A percentile compares a stretch with the other conserved stretches of the same genome.
Evolutionary conservation across 495 filamentous ascomycete species (phyloP).

Genomic region (Trichocladium uniseriatum): DNA sequence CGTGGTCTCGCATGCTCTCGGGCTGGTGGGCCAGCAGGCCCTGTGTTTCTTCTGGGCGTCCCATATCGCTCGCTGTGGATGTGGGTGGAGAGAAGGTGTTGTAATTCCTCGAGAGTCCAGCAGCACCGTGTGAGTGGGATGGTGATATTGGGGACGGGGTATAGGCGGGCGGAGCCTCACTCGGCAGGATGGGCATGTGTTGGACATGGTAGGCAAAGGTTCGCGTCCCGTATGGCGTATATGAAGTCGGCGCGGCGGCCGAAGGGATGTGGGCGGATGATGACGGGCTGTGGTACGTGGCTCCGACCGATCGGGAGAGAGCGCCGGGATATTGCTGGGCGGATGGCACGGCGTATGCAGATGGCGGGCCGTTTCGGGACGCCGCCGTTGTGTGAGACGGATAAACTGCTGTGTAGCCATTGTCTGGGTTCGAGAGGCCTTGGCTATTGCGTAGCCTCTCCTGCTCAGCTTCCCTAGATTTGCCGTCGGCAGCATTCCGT

Average conservation of each 20-base stretch:
- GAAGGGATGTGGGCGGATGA: constrained; percentile 15
- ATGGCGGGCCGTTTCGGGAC: not conserved
- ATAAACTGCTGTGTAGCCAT: not conserved
- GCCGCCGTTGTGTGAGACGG: constrained; percentile 1
- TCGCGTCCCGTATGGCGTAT: constrained; percentile 16
- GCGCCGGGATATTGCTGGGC: not conserved
- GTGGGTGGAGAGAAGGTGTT: constrained; percentile 27
- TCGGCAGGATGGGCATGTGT: constrained; percentile 23
- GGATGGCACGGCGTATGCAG: not conserved
- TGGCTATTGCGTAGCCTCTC: constrained; percentile 18
- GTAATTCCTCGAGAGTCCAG: constrained; percentile 24
- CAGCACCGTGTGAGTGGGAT: constrained; percentile 1
- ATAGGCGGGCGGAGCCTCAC: constrained; percentile 40
- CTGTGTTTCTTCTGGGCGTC: constrained; percentile 28
- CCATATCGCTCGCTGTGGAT: constrained; percentile 24
- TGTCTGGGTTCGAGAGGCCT: not conserved
- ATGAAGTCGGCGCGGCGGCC: constrained; percentile 12
- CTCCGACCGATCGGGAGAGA: constrained; percentile 2
- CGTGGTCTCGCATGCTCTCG: constrained; percentile 32
- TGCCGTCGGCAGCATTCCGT: constrained; percentile 33
- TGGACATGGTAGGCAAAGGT: constrained; percentile 8
- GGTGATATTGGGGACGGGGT: constrained; percentile 32
- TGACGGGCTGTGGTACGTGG: constrained; percentile 20
- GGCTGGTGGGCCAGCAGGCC: constrained; percentile 29
- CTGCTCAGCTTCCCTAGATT: constrained; percentile 32